A percentile compares a stretch with the other conserved stretches of the same genome.
These are phyloP conservation scores for Sanghuangporus sanghuang DNA, from an alignment of 1,284 basidiomycete genomes.

Conservation along the genomic window DNA sequence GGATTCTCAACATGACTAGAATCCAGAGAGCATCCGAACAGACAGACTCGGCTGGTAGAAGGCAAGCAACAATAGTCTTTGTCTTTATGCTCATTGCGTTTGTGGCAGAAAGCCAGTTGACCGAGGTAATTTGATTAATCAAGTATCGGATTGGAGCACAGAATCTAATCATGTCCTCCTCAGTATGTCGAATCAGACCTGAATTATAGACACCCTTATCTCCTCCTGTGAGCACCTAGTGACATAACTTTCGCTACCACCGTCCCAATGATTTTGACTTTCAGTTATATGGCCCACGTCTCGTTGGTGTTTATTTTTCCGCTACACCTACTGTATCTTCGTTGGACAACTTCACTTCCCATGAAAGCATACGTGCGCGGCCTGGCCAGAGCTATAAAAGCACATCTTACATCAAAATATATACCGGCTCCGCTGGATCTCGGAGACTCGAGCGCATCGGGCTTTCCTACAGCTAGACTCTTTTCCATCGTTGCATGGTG, in stretches of 20 bases:
- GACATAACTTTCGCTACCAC: background rate
- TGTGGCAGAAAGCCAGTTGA: slow-evolving; percentile 63
- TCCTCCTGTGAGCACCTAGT: slow-evolving; percentile 56
- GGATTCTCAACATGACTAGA: slow-evolving; percentile 21
- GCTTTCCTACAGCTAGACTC: slow-evolving; percentile 43
- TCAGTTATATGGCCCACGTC: slow-evolving; percentile 73
- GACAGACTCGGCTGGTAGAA: slow-evolving; percentile 25
- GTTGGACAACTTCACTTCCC: slow-evolving; percentile 40
- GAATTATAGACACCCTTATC: slow-evolving; percentile 69
- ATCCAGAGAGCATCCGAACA: slow-evolving; percentile 6
- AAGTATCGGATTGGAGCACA: background rate
- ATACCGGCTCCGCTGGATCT: background rate
- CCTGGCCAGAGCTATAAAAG: slow-evolving; percentile 44
- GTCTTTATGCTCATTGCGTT: slow-evolving; percentile 52
- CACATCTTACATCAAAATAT: background rate
- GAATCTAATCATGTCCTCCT: background rate
- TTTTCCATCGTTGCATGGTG: slow-evolving; percentile 40
- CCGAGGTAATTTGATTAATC: slow-evolving; percentile 44
- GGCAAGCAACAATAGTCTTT: slow-evolving; percentile 45
- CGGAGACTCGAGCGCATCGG: slow-evolving; percentile 17
- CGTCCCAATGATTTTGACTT: background rate
- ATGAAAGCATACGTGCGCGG: slow-evolving; percentile 40
- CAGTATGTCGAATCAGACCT: slow-evolving; percentile 73
- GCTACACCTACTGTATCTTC: slow-evolving; percentile 61
- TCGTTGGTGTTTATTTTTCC: slow-evolving; percentile 66